Percentiles rank a stretch among this genome's conserved stretches.
These are phyloP conservation scores for Aspergillus haitiensis DNA, from an alignment of 495 filamentous ascomycete genomes.

Conservation along the genomic window DNA sequence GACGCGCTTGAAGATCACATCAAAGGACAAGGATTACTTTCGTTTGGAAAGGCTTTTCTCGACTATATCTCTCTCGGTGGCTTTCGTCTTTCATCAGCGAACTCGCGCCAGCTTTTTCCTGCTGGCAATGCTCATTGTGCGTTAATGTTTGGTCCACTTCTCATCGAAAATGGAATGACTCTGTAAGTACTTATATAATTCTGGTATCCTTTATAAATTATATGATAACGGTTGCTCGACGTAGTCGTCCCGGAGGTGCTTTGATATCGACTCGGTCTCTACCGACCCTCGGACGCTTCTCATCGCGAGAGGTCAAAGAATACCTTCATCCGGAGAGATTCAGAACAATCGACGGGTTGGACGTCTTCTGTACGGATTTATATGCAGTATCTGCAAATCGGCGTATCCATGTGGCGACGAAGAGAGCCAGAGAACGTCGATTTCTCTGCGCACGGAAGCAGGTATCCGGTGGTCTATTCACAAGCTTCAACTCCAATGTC, in stretches of 20 bases:
- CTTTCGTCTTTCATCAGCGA: not conserved
- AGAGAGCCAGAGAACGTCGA: constrained; percentile 5
- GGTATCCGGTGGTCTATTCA: constrained; percentile 13
- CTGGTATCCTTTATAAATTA: not conserved
- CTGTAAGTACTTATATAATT: not conserved
- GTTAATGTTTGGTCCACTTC: constrained; percentile 11
- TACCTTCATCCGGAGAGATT: constrained; percentile 8
- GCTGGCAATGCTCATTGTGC: constrained; percentile 15
- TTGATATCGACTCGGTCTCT: constrained; percentile 13
- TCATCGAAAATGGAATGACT: constrained; percentile 15
- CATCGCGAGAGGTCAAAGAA: constrained; percentile 10
- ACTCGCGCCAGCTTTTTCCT: constrained; percentile 6
- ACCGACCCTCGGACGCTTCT: constrained; percentile 3
- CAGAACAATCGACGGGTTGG: constrained; percentile 6
- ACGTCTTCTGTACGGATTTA: constrained; percentile 7
- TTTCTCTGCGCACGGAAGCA: constrained; percentile 16
- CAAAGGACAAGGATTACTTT: constrained; percentile 10
- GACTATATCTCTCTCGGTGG: constrained; percentile 8
- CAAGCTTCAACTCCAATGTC: constrained; percentile 1
- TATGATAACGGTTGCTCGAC: not conserved
- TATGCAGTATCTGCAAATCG: constrained; percentile 10
- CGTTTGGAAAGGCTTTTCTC: constrained; percentile 15
- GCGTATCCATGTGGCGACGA: constrained; percentile 7
- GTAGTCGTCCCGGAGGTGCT: constrained; percentile 10
- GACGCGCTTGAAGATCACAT: constrained; percentile 15